Conservation (phyloP, 805 yeast genomes). For the Yarrowia yakushimensis region DNA sequence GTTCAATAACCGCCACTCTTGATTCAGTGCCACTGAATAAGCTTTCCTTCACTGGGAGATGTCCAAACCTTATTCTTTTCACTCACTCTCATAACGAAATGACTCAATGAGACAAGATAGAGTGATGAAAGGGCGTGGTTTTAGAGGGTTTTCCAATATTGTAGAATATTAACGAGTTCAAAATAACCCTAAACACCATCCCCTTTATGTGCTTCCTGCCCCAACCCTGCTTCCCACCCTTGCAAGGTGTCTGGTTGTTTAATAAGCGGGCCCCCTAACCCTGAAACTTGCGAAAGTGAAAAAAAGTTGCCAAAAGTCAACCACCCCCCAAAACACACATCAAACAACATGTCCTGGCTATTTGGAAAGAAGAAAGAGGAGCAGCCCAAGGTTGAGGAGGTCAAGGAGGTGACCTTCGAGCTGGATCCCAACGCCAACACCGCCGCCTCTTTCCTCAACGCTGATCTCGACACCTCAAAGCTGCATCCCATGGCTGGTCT, state of each 20-base stretch:
- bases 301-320: background rate
- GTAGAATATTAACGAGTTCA: background rate
- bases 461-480: conserved; percentile 63
- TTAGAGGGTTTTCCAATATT: background rate
- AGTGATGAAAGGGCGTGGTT: background rate
- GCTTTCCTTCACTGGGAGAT: background rate
- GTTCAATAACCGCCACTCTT: background rate
- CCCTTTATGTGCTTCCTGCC: no score
- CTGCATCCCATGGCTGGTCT: conserved; percentile 92
- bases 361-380: conserved; percentile 32
- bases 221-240: no score
- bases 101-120: background rate
- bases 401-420: conserved; percentile 43
- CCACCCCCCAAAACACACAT: conserved; percentile 7
- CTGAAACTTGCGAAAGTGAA: conserved; percentile 23
- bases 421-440: conserved; percentile 66
- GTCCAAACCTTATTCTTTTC: conserved; percentile 12
- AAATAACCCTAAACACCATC: background rate
- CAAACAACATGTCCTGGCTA: conserved; percentile 32
- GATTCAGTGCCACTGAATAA: background rate
- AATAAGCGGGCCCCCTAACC: background rate
- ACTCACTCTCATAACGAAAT: background rate
- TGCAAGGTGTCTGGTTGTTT: background rate
- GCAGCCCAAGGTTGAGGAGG: conserved; percentile 25
- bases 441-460: conserved; percentile 57